A percentile compares a stretch with the other conserved stretches of the same genome.
phyloP scores from a whole-genome alignment of 75 land plant genomes.

The Larix kaempferi region DNA sequence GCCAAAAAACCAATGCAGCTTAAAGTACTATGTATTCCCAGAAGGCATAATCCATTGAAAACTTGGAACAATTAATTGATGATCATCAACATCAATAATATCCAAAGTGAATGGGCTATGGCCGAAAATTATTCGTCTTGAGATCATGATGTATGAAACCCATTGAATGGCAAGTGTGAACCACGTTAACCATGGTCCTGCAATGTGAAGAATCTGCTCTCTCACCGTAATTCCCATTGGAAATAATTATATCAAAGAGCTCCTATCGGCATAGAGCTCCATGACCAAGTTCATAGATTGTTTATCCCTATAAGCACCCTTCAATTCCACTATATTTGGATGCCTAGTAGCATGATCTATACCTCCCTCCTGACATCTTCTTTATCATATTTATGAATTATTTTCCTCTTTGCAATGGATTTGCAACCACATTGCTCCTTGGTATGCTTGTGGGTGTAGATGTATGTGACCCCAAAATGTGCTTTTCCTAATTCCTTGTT shows the following conservation, averaged over 20 bases:
- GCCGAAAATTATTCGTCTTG: slow-evolving; percentile 66
- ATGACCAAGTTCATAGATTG: slow-evolving; percentile 50
- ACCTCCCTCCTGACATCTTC: slow-evolving; percentile 21
- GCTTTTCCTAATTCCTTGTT: slow-evolving; percentile 69
- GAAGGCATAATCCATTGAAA: too few relatives aligned
- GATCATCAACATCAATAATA: too few relatives aligned
- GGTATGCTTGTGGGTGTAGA: slow-evolving; percentile 37
- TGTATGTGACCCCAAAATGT: slow-evolving; percentile 64
- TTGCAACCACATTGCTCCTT: slow-evolving; percentile 46
- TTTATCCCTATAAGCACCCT: slow-evolving; percentile 51
- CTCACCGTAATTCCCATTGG: slow-evolving; percentile 58
- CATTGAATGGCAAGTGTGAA: slow-evolving; percentile 56
- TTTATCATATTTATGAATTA: slow-evolving; percentile 32
- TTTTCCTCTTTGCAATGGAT: slow-evolving; percentile 46
- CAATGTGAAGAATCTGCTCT: slow-evolving; percentile 47
- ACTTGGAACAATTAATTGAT: too few relatives aligned
- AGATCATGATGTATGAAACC: slow-evolving; percentile 63
- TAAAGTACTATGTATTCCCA: too few relatives aligned
- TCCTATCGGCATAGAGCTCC: slow-evolving; percentile 73
- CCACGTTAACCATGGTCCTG: slow-evolving; percentile 50
- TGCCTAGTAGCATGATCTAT: slow-evolving; percentile 64
- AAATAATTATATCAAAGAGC: slow-evolving; percentile 62
- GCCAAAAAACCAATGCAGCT: too few relatives aligned
- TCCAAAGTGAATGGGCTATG: too few relatives aligned
- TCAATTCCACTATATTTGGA: slow-evolving; percentile 51